A percentile compares a stretch with the other conserved stretches of the same genome.
Conservation (phyloP, 805 yeast species). For the Candida vartiovaarae region DNA sequence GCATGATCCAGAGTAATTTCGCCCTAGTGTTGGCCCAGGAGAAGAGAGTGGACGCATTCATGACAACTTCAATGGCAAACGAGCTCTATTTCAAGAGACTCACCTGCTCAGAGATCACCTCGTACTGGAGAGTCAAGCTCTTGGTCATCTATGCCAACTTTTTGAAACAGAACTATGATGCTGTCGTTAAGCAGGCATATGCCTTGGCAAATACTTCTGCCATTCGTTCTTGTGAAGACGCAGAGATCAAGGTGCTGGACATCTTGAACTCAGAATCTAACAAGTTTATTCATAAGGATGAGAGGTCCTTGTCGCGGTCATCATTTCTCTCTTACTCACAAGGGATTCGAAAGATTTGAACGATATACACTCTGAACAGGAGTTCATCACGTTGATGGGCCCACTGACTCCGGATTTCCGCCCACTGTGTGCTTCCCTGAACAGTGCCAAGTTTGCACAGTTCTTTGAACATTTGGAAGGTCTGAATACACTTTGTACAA, state of each 20-base stretch:
- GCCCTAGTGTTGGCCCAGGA: constrained; percentile 15
- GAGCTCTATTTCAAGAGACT: constrained; percentile 20
- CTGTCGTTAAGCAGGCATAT: constrained; percentile 10
- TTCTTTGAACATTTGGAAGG: constrained; percentile 14
- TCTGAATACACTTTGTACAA: constrained; percentile 9
- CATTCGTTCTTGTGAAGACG: constrained; percentile 13
- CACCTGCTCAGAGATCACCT: constrained; percentile 16
- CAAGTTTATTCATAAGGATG: constrained; percentile 18
- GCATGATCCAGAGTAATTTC: constrained; percentile 15
- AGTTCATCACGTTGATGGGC: constrained; percentile 16
- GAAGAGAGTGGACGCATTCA: constrained; percentile 18
- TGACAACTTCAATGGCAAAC: constrained; percentile 17
- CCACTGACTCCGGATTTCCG: constrained; percentile 17
- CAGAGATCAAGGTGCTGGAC: constrained; percentile 12
- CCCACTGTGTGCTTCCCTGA: constrained; percentile 18
- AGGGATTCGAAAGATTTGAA: constrained; percentile 12
- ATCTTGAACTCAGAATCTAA: constrained; percentile 14
- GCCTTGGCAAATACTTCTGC: constrained; percentile 13
- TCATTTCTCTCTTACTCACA: constrained; percentile 16
- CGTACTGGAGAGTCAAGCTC: constrained; percentile 23
- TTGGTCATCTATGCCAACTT: constrained; percentile 21
- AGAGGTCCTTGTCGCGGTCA: constrained; percentile 17
- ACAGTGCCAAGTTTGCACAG: constrained; percentile 21
- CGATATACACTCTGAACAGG: constrained; percentile 13
- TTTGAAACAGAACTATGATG: constrained; percentile 16